Percentiles rank a stretch among this genome's conserved stretches.
These are phyloP conservation scores for Phytopythium oedochilum DNA, from an alignment of 352 stramenopile genomes.

Conservation along the genomic window DNA sequence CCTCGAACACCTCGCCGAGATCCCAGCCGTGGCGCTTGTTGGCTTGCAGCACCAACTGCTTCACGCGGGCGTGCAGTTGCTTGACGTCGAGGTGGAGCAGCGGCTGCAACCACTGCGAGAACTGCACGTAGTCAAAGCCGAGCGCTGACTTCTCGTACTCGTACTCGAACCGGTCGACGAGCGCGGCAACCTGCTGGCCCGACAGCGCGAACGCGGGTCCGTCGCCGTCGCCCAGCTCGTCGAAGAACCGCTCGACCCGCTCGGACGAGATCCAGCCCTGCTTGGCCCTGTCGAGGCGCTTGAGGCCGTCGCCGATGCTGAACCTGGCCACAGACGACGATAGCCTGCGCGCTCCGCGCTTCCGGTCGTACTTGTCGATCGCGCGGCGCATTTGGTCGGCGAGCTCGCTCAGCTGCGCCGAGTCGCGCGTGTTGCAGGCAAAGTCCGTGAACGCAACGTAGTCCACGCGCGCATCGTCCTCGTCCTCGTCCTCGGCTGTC, in stretches of 20 bases:
- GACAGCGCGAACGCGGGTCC: conserved; percentile 36
- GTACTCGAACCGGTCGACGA: conserved; percentile 65
- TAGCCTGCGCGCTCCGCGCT: conserved; percentile 17
- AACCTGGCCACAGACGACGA: conserved; percentile 35
- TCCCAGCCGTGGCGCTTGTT: conserved; percentile 38
- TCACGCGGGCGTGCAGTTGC: conserved; percentile 44
- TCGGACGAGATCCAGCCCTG: conserved; percentile 43
- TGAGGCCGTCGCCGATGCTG: conserved; percentile 32
- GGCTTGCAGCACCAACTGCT: conserved; percentile 32
- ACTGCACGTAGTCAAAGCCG: conserved; percentile 66
- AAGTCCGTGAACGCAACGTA: conserved; percentile 64
- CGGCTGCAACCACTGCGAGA: conserved; percentile 64
- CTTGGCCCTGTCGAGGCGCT: conserved; percentile 57
- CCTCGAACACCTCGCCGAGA: conserved; percentile 48
- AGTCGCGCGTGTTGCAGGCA: conserved; percentile 60
- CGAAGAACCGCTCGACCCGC: conserved; percentile 23
- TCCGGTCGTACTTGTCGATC: conserved; percentile 54
- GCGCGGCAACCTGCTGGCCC: conserved; percentile 18
- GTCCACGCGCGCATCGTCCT: conserved; percentile 26
- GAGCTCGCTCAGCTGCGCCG: conserved; percentile 50
- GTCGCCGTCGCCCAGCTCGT: conserved; percentile 14
- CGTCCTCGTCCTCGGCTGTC: conserved; percentile 7
- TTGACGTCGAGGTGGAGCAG: conserved; percentile 56
- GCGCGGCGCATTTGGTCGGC: conserved; percentile 33
- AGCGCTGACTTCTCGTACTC: conserved; percentile 51